These are phyloP conservation scores for Backusella circina DNA, from an alignment of 192 early-diverging fungal genomes.

Conservation along the genomic window DNA sequence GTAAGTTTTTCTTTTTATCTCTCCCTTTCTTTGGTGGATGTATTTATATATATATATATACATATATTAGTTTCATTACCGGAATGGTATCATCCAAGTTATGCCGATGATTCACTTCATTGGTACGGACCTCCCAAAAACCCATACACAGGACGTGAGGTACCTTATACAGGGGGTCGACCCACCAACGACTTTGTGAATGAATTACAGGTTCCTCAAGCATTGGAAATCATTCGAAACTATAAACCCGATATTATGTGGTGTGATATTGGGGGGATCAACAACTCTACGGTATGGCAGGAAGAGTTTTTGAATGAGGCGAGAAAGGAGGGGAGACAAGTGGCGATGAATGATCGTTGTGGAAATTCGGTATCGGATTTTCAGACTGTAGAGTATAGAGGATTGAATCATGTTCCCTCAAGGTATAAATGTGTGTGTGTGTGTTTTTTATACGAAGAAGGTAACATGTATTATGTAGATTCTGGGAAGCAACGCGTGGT, in stretches of 20 bases:
- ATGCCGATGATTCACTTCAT: constrained; percentile 3
- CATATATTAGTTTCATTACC: constrained; percentile 19
- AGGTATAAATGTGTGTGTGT: background rate
- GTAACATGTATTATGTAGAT: background rate
- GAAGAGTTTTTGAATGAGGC: constrained; percentile 14
- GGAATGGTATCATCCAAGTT: constrained; percentile 30
- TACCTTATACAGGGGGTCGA: constrained; percentile 19
- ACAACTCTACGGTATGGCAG: constrained; percentile 21
- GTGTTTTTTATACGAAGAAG: background rate
- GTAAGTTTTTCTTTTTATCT: constrained; percentile 13
- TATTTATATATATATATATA: background rate
- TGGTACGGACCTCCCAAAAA: constrained; percentile 19
- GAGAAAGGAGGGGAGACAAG: background rate
- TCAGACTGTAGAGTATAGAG: constrained; percentile 19
- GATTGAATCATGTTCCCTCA: background rate
- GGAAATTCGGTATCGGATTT: constrained; percentile 22
- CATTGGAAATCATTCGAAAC: constrained; percentile 16
- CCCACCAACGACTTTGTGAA: constrained; percentile 20
- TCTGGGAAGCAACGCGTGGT: constrained; percentile 22
- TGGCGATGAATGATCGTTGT: constrained; percentile 24
- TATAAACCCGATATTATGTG: constrained; percentile 23
- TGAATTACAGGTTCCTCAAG: constrained; percentile 23
- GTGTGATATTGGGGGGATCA: constrained; percentile 32
- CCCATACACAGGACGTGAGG: background rate
- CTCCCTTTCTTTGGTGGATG: background rate